Evolutionary conservation across 257 asterid genomes (phyloP), one percentile per base, ranked within the genome.

Genomic region (Phtheirospermum japonicum): DNA sequence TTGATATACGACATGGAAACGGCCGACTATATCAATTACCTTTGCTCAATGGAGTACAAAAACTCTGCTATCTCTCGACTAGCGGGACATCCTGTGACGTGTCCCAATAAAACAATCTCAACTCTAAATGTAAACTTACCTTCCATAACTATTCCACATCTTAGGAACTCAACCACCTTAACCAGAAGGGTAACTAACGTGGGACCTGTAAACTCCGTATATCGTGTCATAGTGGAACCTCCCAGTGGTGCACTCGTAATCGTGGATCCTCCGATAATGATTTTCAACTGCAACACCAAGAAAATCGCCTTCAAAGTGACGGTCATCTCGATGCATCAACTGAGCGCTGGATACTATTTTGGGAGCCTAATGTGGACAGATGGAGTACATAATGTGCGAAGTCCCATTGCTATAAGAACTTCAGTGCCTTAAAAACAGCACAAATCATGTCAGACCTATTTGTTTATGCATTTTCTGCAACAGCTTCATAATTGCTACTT

Each of bases 341-440:
- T 63, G 20, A 76, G 36, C 16, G 69, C 59, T n/a, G 78, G 74
- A 9, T 83, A 66, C 45, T 59, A 43, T 13, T 83, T 83, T 36
- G 84, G 86, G 67, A 73, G 80, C 80, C 57, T 83, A 4, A 64
- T 61, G 4, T 83, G 84, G 89, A 65, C 65, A 30, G 75, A 80
- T 12, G 79, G 82, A 43, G 59, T 65, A 36, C 77, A 73, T 46
- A 26, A 17, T 14, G 82, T 72, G 10, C 71, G 77, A 4, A 77
- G 71, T 49, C 82, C 61, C 0, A 64, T 77, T 57, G 36, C 69
- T 7, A 78, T 77, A 2, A 73, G 73, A 73, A 73, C 66, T 19
- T 67, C 72, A 19, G n/a, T 16, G 39, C 54, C 70, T 14, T 68
- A 62, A 20, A 10, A 19, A 20, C 36, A n/a, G n/a, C n/a, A n/a